A percentile compares a stretch with the other conserved stretches of the same genome.
phyloP scores from a whole-genome alignment of 495 filamentous ascomycete species.

The Platismatia glauca region DNA sequence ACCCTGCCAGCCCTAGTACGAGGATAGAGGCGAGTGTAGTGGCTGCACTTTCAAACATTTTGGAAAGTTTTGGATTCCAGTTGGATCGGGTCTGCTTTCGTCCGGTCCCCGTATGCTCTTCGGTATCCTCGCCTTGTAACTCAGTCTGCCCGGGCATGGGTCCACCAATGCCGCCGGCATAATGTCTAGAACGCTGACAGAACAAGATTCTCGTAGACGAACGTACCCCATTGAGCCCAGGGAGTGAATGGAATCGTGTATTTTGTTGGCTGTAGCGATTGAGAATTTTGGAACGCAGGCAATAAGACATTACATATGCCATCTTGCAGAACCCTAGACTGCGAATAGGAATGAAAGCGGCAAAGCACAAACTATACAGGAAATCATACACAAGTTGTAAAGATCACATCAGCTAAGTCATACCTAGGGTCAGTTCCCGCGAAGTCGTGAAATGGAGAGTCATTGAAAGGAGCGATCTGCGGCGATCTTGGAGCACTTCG shows the following conservation, averaged over 20 bases:
- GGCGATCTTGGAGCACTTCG: not conserved
- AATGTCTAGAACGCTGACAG: not conserved
- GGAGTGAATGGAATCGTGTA: not conserved
- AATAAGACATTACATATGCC: not conserved
- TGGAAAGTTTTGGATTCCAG: constrained; percentile 49
- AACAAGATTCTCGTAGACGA: not conserved
- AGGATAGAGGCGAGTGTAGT: constrained; percentile 81
- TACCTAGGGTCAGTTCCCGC: not conserved
- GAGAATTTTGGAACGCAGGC: not conserved
- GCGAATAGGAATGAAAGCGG: not conserved
- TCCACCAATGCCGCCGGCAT: constrained; percentile 18
- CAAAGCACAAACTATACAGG: not conserved
- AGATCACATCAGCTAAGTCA: not conserved
- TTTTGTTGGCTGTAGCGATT: not conserved
- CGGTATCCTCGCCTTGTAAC: constrained; percentile 7
- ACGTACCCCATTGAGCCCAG: not conserved
- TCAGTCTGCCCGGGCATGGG: constrained; percentile 16
- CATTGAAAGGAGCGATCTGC: not conserved
- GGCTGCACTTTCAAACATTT: constrained; percentile 75
- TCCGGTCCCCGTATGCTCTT: not conserved
- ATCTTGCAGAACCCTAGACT: not conserved
- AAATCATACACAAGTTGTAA: not conserved
- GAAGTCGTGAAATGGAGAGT: not conserved
- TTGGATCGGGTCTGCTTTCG: not conserved
- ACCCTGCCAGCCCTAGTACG: constrained; percentile 76